These are phyloP conservation scores for Nothopassalora personata DNA, from an alignment of 2,329 filamentous ascomycete species.

Conservation along the genomic window DNA sequence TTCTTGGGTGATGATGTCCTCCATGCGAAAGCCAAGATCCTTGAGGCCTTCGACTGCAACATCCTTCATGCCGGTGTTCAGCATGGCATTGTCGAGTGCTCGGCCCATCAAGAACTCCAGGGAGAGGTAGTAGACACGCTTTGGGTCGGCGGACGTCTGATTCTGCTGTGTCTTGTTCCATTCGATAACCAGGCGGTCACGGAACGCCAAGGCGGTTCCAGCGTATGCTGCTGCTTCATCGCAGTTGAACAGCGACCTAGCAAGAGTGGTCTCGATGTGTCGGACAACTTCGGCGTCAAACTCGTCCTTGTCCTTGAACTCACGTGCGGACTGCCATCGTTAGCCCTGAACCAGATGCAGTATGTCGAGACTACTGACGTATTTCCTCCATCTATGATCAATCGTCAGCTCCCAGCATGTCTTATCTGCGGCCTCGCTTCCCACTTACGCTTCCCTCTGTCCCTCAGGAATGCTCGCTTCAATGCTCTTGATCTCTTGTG, in stretches of 20 bases:
- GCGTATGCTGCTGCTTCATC: constrained; percentile 89
- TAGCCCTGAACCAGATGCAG: constrained; percentile 3
- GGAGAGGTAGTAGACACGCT: constrained; percentile 94
- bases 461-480: constrained; percentile 88
- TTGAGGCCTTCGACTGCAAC: constrained; percentile 76
- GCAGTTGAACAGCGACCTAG: constrained; percentile 95
- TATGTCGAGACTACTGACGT: constrained; percentile 39
- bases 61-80: constrained; percentile 87
- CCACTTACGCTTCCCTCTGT: constrained; percentile 72
- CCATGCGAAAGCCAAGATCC: constrained; percentile 92
- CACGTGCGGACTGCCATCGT: constrained; percentile 51
- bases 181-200: constrained; percentile 85
- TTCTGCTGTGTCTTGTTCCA: constrained; percentile 99
- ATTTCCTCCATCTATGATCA: constrained; percentile 53
- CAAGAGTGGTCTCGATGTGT: constrained; percentile 93
- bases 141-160: constrained; percentile 84
- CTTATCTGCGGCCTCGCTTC: constrained; percentile 19
- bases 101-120: constrained; percentile 97
- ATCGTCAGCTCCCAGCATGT: constrained; percentile 11
- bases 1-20: constrained; percentile 91
- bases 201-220: constrained; percentile 84
- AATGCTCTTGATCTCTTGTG: constrained; percentile 85
- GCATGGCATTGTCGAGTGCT: constrained; percentile 95
- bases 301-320: constrained; percentile 73
- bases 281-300: constrained; percentile 80